Base-by-base conservation (phyloP, 306 rosid genomes). In the Luffa aegyptiaca region DNA sequence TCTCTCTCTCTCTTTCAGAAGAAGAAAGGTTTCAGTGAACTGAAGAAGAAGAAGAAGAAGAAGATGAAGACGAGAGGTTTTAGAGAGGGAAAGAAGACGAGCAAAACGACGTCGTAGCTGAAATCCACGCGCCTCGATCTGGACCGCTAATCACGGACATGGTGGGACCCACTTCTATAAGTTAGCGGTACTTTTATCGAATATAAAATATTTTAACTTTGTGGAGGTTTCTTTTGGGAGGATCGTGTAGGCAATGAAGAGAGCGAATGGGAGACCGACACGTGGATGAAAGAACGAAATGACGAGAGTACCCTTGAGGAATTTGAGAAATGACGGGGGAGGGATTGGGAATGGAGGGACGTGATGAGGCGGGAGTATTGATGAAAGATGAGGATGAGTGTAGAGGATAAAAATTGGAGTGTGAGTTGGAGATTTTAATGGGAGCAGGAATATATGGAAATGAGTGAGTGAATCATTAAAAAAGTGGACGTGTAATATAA, bases 351-450 rank as follows among this genome's bases (percentile, higher is more conserved):
- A 18, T 17, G 59, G 13, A 61, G 8, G 4, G 17, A 10, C 11
- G 26, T 61, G 39, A 61, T 61, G 31, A 17, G 66, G 16, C 3
- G 41, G 17, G 8, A 3, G 13, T 10, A 26, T 12, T 3, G 2
- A 1, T 5, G 18, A 4, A n/a, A 9, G 33, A 41, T 36, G 71
- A 3, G 21, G 6, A 64, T 14, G 51, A 20, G 0, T 5, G 44
- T 16, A 72, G 20, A 6, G 59, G 77, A 72, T 26, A 6, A 13
- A 48, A 12, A 6, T 1, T 13, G 6, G 14, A 31, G 13, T 2
- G 58, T 72, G 44, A 31, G 77, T 72, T 13, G 77, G 77, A 72
- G 59, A 31, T 72, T 21, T 72, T 48, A 72, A 72, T 72, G 77
- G 41, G 6, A 5, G 59, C 59, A 72, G 8, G 59, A 48, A 72